Evolutionary conservation across 768 basidiomycete genomes (phyloP), one percentile per base, ranked within the genome.

Genomic region (Termitomyces sp.): DNA sequence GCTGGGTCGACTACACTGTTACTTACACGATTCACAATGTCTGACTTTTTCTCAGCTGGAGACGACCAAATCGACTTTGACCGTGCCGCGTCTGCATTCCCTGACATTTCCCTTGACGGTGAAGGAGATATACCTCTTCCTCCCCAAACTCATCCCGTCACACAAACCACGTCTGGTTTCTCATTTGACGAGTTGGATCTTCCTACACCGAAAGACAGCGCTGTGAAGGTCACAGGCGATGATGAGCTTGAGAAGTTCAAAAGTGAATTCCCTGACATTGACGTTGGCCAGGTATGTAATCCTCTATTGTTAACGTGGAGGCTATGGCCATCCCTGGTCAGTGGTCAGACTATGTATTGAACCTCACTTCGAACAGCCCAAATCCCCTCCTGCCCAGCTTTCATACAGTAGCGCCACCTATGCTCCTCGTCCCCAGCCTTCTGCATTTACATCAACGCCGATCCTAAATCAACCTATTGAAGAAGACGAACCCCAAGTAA

Each of bases 221-320:
- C 79, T 10, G 86, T 94, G 53, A 91, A 82, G 65, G 86, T 92
- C 41, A 94, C 91, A 0, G 91, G 90, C 0, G 84, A 91, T 65
- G 89, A 92, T 60, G 89, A 91, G 61, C 80, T 95, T 57, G 87
- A 91, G 56, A 84, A 87, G 69, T 95, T 95, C 61, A 86, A 93
- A 71, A 86, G 73, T 68, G 83, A 91, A 56, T 95, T 94, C 68
- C 92, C 92, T 0, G 92, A 89, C 52, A 79, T 95, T 59, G 85
- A 86, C 53, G 71, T 80, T 56, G 64, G 67, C 26, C 69, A 71
- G 60, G 75, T 77, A 61, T 56, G 72, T 67, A 35, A 33, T 10
- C 43, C 31, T 45, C 11, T 53, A 40, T 38, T 48, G 53, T 19
- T 43, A 43, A 54, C 26, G 33, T 7, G 37, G 46, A 43, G 31